Evolutionary conservation across 2,329 filamentous ascomycete species (phyloP).

Genomic region (Diaporthe eres): DNA sequence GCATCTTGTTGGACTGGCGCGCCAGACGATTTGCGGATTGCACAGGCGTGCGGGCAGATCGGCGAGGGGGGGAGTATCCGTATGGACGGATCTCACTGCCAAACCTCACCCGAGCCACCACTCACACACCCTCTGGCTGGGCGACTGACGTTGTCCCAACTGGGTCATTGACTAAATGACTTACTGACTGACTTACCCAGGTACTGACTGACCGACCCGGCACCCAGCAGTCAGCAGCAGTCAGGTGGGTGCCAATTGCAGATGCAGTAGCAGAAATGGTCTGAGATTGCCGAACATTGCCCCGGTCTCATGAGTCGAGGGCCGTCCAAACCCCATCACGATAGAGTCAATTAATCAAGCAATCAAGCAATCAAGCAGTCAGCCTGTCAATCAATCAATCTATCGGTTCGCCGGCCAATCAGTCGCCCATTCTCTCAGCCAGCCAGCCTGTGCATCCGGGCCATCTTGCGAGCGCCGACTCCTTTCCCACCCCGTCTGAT

Average conservation of each 20-base stretch:
- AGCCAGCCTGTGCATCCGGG: neutral
- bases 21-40: conserved; percentile 19
- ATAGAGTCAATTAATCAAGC: conserved; percentile 18
- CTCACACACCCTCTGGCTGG: conserved; percentile 3
- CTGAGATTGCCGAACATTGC: conserved; percentile 13
- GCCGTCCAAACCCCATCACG: conserved; percentile 5
- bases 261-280: conserved; percentile 4
- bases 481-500: neutral
- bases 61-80: conserved; percentile 19
- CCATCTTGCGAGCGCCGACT: neutral
- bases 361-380: neutral
- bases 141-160: neutral
- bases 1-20: conserved; percentile 9
- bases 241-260: conserved; percentile 16
- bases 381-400: neutral
- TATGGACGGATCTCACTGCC: conserved; percentile 11
- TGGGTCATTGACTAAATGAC: neutral
- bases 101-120: conserved; percentile 1
- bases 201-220: neutral
- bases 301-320: conserved; percentile 26
- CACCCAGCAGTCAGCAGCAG: neutral
- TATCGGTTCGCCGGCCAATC: neutral
- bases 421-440: neutral
- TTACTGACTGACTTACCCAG: neutral
- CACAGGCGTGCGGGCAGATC: conserved; percentile 11